A percentile compares a stretch with the other conserved stretches of the same genome.
Conservation (phyloP, 2,329 filamentous ascomycete species). For the Colletotrichum costaricense region DNA sequence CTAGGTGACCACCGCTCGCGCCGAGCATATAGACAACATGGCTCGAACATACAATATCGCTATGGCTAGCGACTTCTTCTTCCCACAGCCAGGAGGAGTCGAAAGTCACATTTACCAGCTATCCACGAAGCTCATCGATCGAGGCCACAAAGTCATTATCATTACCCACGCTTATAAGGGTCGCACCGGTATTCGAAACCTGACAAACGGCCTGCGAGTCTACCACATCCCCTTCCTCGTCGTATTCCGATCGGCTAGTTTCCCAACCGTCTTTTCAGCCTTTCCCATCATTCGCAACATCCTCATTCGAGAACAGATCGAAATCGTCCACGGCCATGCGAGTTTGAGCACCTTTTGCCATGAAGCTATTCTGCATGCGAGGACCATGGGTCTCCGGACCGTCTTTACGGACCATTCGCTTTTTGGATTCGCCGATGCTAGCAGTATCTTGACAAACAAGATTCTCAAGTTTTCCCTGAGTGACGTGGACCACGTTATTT, state of each 20-base stretch:
- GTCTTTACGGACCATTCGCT: slow-evolving; percentile 98
- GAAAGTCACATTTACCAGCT: slow-evolving; percentile 99
- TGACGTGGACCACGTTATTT: slow-evolving; percentile 98
- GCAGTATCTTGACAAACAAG: slow-evolving; percentile 96
- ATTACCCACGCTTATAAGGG: slow-evolving; percentile 96
- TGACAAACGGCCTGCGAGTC: slow-evolving; percentile 98
- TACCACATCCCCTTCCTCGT: slow-evolving; percentile 97
- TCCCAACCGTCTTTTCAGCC: slow-evolving; percentile 98
- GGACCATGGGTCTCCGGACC: slow-evolving; percentile 95
- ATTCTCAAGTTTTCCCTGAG: slow-evolving; percentile 95
- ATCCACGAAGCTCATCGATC: slow-evolving; percentile 94
- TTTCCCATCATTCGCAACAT: slow-evolving; percentile 99
- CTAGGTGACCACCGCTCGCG: slow-evolving; percentile 14
- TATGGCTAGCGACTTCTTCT: slow-evolving; percentile 99
- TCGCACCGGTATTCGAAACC: slow-evolving; percentile 90
- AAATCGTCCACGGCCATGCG: slow-evolving; percentile 98
- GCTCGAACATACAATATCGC: slow-evolving; percentile 73
- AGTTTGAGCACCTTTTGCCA: slow-evolving; percentile 94
- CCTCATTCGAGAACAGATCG: slow-evolving; percentile 90
- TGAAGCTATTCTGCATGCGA: slow-evolving; percentile 92
- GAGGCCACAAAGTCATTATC: slow-evolving; percentile 97
- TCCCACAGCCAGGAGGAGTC: slow-evolving; percentile 94
- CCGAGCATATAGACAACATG: slow-evolving; percentile 22
- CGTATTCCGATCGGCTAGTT: slow-evolving; percentile 92
- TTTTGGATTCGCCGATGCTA: slow-evolving; percentile 96